Evolutionary conservation across 1,139 yeast species (phyloP).

Genomic region (Suhomyces maxii): DNA sequence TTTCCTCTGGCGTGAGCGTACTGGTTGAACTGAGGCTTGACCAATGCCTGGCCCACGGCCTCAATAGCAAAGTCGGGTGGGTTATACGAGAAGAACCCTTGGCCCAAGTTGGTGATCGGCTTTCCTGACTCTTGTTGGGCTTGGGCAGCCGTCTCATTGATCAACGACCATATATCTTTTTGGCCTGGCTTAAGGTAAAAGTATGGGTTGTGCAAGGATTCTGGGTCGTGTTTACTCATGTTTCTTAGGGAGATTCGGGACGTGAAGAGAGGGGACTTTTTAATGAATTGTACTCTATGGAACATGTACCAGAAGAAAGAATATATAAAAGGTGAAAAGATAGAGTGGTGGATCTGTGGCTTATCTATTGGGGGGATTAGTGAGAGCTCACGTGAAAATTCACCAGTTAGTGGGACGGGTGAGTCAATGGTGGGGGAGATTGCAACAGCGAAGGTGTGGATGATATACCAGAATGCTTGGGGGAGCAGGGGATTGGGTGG

Average conservation of each 20-base stretch:
- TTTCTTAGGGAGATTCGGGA: not conserved
- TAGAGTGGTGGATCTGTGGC: conserved; percentile 2
- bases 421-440: not conserved
- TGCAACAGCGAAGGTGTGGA: too few species aligned
- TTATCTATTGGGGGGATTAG: not conserved
- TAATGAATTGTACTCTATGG: not conserved
- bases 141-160: conserved; percentile 91
- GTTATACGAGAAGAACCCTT: conserved; percentile 92
- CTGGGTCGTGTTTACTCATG: conserved; percentile 10
- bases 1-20: conserved; percentile 92
- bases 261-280: not conserved
- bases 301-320: not conserved
- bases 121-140: conserved; percentile 65
- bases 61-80: conserved; percentile 88
- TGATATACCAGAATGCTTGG: too few species aligned
- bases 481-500: too few species aligned
- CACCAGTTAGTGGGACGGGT: not conserved
- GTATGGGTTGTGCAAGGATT: conserved; percentile 56
- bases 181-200: conserved; percentile 55
- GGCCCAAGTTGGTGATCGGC: conserved; percentile 86
- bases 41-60: conserved; percentile 78
- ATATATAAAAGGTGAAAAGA: not conserved
- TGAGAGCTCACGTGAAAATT: conserved; percentile 4
- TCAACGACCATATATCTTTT: conserved; percentile 91
- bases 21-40: conserved; percentile 75